Conservation (phyloP, 1,284 basidiomycete species). For the Ganoderma meredithae region DNA sequence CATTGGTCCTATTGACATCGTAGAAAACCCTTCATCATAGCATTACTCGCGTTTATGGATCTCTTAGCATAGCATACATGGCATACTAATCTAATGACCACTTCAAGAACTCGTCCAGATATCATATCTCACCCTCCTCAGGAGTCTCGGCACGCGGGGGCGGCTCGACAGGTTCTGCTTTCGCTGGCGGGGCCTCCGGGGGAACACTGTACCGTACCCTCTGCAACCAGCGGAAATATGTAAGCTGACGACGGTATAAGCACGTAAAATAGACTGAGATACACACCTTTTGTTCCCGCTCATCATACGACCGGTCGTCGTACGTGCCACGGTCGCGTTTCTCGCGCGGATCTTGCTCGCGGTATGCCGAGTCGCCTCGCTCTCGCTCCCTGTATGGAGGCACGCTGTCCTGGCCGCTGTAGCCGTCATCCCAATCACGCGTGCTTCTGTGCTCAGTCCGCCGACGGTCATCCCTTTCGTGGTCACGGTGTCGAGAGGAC, state of each 20-base stretch:
- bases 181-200: constrained; percentile 36
- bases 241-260: constrained; percentile 8
- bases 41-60: constrained; percentile 28
- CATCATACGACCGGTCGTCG: constrained; percentile 54
- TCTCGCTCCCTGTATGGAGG: constrained; percentile 50
- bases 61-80: constrained; percentile 30
- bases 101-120: constrained; percentile 12
- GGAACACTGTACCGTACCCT: constrained; percentile 61
- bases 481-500: constrained; percentile 51
- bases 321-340: constrained; percentile 51
- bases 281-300: constrained; percentile 69
- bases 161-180: constrained; percentile 44
- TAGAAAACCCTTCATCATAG: constrained; percentile 38
- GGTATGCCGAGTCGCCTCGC: constrained; percentile 55
- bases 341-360: constrained; percentile 51
- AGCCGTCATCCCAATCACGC: constrained; percentile 50
- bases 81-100: constrained; percentile 25
- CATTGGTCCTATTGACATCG: constrained; percentile 72
- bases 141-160: constrained; percentile 66
- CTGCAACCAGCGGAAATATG: constrained; percentile 43
- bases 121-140: constrained; percentile 83
- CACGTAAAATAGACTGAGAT: constrained; percentile 15
- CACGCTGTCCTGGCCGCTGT: constrained; percentile 37
- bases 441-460: constrained; percentile 40
- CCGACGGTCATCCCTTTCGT: constrained; percentile 55